Evolutionary conservation across 805 yeast genomes (phyloP).

Genomic region (Wickerhamomyces pijperi): DNA sequence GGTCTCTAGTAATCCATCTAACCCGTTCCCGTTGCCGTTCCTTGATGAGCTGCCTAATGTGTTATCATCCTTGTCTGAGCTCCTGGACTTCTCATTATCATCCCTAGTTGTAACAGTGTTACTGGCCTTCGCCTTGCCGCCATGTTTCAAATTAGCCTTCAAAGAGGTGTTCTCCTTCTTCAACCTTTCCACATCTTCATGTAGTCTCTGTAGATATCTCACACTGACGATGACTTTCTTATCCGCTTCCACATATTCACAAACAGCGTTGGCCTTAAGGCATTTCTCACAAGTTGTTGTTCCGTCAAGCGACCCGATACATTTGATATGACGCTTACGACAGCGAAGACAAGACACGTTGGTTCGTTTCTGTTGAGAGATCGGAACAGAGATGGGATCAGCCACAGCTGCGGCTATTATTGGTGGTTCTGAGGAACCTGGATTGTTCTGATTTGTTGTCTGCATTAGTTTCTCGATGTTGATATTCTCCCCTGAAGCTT

Average conservation of each 20-base stretch:
- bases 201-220: conserved; percentile 56
- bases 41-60: too few relatives aligned
- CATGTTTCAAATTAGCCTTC: conserved; percentile 23
- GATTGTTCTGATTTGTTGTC: too few relatives aligned
- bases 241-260: conserved; percentile 66
- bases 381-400: too few relatives aligned
- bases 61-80: background rate
- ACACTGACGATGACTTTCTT: conserved; percentile 64
- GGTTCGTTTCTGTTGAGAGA: background rate
- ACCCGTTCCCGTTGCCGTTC: conserved; percentile 3
- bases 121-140: background rate
- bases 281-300: conserved; percentile 67
- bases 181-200: conserved; percentile 52
- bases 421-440: too few relatives aligned
- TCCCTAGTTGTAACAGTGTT: background rate
- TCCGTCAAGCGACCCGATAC: conserved; percentile 74
- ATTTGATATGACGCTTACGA: conserved; percentile 59
- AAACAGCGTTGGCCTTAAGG: conserved; percentile 37
- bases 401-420: too few relatives aligned
- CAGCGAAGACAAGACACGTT: conserved; percentile 42
- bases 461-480: too few relatives aligned
- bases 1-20: conserved; percentile 12
- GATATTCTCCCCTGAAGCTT: too few relatives aligned
- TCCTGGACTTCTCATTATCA: background rate
- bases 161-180: conserved; percentile 56